phyloP scores from a whole-genome alignment of 73 alveolate genomes.

The Breviolum minutum region DNA sequence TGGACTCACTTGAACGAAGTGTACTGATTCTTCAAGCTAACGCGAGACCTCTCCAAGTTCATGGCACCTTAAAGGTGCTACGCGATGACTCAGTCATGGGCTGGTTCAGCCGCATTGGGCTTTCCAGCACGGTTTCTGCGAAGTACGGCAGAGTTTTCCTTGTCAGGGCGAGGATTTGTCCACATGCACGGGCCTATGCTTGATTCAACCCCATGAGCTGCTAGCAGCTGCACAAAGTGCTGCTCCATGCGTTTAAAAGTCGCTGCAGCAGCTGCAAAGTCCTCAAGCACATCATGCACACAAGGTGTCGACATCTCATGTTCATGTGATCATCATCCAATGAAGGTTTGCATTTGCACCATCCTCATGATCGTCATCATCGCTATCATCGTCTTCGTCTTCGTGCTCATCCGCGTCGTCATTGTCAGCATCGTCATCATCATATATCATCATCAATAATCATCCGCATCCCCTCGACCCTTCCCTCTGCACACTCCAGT shows the following conservation, averaged over 20 bases:
- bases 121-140: neutral
- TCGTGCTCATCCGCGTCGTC: too few species aligned
- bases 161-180: neutral
- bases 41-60: too few species aligned
- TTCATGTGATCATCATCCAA: too few species aligned
- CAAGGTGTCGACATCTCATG: neutral
- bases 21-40: neutral
- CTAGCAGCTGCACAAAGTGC: neutral
- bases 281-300: neutral
- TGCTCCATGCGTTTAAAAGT: neutral
- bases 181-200: neutral
- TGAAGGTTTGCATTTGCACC: too few species aligned
- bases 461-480: too few species aligned
- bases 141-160: slow-evolving; percentile 39
- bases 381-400: too few species aligned
- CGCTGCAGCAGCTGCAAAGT: slow-evolving; percentile 23
- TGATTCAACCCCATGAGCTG: neutral
- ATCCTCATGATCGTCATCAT: too few species aligned
- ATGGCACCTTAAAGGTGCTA: neutral
- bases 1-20: neutral
- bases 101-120: slow-evolving; percentile 81
- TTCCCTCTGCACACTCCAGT: neutral
- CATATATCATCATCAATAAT: too few species aligned
- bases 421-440: too few species aligned
- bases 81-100: neutral